These are phyloP conservation scores for Hemerocallis citrina DNA, from an alignment of 106 monocot genomes.

Conservation along the genomic window DNA sequence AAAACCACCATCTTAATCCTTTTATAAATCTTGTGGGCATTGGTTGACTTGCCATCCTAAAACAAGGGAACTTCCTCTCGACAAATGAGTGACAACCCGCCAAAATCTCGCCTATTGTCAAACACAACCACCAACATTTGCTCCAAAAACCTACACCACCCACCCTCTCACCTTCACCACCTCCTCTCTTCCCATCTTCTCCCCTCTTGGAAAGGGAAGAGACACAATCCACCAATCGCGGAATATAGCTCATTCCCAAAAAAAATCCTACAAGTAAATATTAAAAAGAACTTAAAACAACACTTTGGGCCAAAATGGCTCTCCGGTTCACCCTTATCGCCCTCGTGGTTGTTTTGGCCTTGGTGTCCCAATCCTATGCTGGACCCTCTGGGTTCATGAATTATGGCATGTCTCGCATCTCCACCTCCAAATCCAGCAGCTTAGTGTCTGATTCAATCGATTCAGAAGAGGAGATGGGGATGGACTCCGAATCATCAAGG, in stretches of 20 bases:
- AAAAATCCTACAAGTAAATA: too few species aligned
- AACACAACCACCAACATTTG: too few species aligned
- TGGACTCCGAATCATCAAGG: slow-evolving; percentile 18
- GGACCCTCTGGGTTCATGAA: neutral
- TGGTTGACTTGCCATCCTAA: too few species aligned
- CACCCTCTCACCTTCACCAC: neutral
- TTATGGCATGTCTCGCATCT: neutral
- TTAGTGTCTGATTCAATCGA: slow-evolving; percentile 13
- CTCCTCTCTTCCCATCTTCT: neutral
- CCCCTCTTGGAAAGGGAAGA: slow-evolving; percentile 1
- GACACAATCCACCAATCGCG: neutral
- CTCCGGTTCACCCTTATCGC: neutral
- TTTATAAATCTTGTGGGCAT: too few species aligned
- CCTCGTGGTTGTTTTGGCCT: neutral
- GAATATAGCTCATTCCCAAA: neutral
- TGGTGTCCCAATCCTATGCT: neutral
- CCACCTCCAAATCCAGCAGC: neutral
- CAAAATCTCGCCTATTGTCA: too few species aligned
- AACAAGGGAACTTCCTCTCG: too few species aligned
- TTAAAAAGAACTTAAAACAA: too few species aligned
- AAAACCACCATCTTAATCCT: too few species aligned
- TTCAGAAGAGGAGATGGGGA: slow-evolving; percentile 24
- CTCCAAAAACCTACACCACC: neutral
- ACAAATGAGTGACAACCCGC: too few species aligned
- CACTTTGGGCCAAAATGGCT: neutral